Conservation (phyloP, 1,284 basidiomycete genomes). For the Phellopilus nigrolimitatus region DNA sequence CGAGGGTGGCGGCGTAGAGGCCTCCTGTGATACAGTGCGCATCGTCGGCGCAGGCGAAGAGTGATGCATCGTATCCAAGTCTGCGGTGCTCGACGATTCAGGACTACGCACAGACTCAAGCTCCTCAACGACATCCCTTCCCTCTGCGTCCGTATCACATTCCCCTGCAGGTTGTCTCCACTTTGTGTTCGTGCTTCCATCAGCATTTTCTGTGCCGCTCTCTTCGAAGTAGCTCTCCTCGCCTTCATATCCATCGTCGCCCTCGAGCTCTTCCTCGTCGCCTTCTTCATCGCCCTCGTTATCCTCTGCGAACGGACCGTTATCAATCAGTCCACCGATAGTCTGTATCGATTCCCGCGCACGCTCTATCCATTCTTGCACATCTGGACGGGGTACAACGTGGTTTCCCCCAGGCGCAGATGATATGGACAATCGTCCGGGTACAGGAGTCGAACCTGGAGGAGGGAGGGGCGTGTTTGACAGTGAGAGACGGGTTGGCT, state of each 20-base stretch:
- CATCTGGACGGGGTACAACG: constrained; percentile 30
- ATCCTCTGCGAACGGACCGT: constrained; percentile 34
- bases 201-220: neutral
- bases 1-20: constrained; percentile 6
- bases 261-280: constrained; percentile 19
- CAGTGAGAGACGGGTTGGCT: constrained; percentile 17
- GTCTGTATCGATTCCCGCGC: constrained; percentile 61
- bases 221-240: constrained; percentile 4
- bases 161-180: constrained; percentile 6
- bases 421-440: neutral
- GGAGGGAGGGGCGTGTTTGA: constrained; percentile 15
- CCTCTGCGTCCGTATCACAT: constrained; percentile 2
- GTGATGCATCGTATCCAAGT: neutral
- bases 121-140: neutral
- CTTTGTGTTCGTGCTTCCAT: neutral
- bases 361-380: constrained; percentile 69
- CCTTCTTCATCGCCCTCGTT: constrained; percentile 18
- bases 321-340: constrained; percentile 58
- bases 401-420: neutral
- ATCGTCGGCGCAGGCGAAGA: constrained; percentile 15
- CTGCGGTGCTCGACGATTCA: neutral
- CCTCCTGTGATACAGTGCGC: constrained; percentile 7
- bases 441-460: neutral
- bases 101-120: neutral
- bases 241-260: constrained; percentile 6